Evolutionary conservation across 768 basidiomycete species (phyloP).

Genomic region (Leucogyrophana mollusca): DNA sequence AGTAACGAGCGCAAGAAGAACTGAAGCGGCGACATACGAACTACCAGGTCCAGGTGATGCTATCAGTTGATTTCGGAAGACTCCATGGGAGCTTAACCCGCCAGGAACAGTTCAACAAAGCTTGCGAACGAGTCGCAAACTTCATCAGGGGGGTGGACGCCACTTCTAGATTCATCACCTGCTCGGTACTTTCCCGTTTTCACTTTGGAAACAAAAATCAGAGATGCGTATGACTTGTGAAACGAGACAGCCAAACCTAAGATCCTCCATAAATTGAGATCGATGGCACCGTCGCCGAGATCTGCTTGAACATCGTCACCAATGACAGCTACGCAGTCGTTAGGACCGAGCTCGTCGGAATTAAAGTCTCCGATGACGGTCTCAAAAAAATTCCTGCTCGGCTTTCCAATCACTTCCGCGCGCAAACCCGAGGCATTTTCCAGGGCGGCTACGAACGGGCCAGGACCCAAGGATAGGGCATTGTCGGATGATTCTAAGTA

Average conservation of each 20-base stretch:
- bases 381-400: conserved; percentile 57
- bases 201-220: conserved; percentile 34
- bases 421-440: conserved; percentile 49
- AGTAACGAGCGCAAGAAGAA: conserved; percentile 25
- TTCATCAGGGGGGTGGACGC: conserved; percentile 47
- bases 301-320: conserved; percentile 70
- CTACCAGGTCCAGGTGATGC: too few relatives aligned
- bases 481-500: conserved; percentile 49
- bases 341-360: conserved; percentile 10
- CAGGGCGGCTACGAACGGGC: conserved; percentile 66
- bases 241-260: conserved; percentile 44
- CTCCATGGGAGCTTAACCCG: too few relatives aligned
- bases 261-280: conserved; percentile 60
- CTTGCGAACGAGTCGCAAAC: conserved; percentile 51
- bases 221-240: neutral
- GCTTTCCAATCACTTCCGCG: conserved; percentile 65
- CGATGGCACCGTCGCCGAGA: conserved; percentile 59
- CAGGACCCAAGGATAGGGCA: conserved; percentile 61
- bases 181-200: conserved; percentile 68
- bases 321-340: conserved; percentile 46
- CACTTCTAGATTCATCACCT: conserved; percentile 50
- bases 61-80: too few relatives aligned
- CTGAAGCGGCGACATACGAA: too few relatives aligned
- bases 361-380: conserved; percentile 48
- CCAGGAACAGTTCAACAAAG: conserved; percentile 52